Conservation (phyloP, 768 basidiomycete genomes). For the Lactarius trivialis region DNA sequence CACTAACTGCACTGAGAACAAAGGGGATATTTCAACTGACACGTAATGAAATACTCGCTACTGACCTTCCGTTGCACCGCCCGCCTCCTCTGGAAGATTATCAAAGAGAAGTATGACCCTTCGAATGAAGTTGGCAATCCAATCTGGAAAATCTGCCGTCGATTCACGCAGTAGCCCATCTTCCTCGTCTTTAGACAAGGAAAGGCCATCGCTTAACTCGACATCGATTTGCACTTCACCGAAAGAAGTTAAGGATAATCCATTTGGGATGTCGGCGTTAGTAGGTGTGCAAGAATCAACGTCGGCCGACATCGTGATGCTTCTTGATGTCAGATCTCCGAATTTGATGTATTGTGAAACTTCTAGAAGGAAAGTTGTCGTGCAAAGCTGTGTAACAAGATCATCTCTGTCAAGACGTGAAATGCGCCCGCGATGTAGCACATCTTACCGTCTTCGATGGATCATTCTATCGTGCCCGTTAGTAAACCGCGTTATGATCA, state of each 20-base stretch:
- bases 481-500: neutral
- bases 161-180: slow-evolving; percentile 64
- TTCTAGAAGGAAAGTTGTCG: slow-evolving; percentile 67
- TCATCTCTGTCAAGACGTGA: slow-evolving; percentile 16
- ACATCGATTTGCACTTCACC: slow-evolving; percentile 27
- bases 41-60: neutral
- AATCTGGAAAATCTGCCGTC: slow-evolving; percentile 70
- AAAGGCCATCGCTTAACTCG: slow-evolving; percentile 28
- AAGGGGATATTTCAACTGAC: neutral
- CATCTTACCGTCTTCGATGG: slow-evolving; percentile 63
- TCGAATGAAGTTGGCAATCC: slow-evolving; percentile 76
- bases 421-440: neutral
- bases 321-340: slow-evolving; percentile 47
- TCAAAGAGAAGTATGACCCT: slow-evolving; percentile 75
- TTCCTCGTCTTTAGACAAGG: slow-evolving; percentile 57
- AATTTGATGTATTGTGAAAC: slow-evolving; percentile 71
- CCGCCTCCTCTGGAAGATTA: slow-evolving; percentile 80
- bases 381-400: slow-evolving; percentile 48
- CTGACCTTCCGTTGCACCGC: slow-evolving; percentile 59
- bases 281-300: slow-evolving; percentile 22
- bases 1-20: slow-evolving; percentile 54
- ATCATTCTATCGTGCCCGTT: slow-evolving; percentile 48
- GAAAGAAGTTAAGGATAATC: slow-evolving; percentile 28
- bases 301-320: slow-evolving; percentile 20
- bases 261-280: slow-evolving; percentile 17